These are phyloP conservation scores for Gryganskiella cystojenkinii DNA, from an alignment of 192 early-diverging fungal genomes.

Conservation along the genomic window DNA sequence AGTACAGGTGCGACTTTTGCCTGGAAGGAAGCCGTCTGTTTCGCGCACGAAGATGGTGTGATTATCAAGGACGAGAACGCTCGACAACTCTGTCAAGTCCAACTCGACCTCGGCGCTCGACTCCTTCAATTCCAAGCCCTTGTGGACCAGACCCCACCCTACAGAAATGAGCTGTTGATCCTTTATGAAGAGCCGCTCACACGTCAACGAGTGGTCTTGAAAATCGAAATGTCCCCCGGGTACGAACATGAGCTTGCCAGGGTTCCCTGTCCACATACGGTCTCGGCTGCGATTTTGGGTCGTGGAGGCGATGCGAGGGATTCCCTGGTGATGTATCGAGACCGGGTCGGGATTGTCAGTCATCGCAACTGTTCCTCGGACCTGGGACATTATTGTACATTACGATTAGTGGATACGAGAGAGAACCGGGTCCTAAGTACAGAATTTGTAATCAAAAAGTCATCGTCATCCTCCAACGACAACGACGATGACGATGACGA, in stretches of 20 bases:
- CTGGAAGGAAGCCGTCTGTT: constrained; percentile 29
- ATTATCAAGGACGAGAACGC: constrained; percentile 37
- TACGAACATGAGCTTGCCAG: constrained; percentile 12
- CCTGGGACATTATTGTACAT: constrained; percentile 34
- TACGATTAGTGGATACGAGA: constrained; percentile 17
- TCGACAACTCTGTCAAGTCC: not conserved
- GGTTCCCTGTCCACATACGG: not conserved
- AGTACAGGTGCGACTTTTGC: not conserved
- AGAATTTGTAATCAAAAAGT: constrained; percentile 11
- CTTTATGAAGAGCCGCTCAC: constrained; percentile 26
- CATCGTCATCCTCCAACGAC: not conserved
- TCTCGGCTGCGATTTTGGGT: constrained; percentile 14
- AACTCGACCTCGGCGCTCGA: constrained; percentile 11
- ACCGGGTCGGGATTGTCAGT: constrained; percentile 36
- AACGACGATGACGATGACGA: not conserved
- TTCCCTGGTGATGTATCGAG: constrained; percentile 37
- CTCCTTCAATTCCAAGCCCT: constrained; percentile 29
- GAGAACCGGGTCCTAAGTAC: constrained; percentile 19
- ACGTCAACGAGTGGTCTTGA: constrained; percentile 25
- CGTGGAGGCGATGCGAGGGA: constrained; percentile 38
- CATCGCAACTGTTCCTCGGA: constrained; percentile 27
- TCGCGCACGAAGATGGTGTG: constrained; percentile 26
- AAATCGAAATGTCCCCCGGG: constrained; percentile 13
- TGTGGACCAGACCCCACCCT: constrained; percentile 12
- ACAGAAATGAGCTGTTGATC: constrained; percentile 29